Conservation (phyloP, 2,329 filamentous ascomycete genomes). For the Cladosporium sp. region DNA sequence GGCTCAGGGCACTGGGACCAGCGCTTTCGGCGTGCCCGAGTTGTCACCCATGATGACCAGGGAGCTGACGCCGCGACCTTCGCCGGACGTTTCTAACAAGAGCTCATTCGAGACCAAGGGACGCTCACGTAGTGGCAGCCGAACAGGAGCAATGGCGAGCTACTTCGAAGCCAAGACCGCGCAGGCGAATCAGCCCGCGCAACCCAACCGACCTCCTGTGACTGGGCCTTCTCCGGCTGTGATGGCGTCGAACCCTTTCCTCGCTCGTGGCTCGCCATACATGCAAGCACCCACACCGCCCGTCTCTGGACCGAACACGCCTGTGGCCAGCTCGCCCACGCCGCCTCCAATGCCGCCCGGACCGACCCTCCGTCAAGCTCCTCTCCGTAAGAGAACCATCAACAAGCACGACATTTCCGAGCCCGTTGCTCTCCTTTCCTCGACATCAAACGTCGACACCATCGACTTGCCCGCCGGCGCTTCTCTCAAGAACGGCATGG, state of each 20-base stretch:
- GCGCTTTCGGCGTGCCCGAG: slow-evolving; percentile 29
- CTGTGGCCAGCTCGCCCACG: slow-evolving; percentile 22
- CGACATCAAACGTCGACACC: slow-evolving; percentile 56
- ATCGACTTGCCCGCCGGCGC: slow-evolving; percentile 55
- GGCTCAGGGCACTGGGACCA: slow-evolving; percentile 40
- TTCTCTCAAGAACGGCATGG: slow-evolving; percentile 50
- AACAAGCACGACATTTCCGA: slow-evolving; percentile 61
- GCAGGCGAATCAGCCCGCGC: not conserved
- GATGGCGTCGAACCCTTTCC: slow-evolving; percentile 21
- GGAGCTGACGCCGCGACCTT: slow-evolving; percentile 29
- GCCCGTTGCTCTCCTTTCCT: slow-evolving; percentile 47
- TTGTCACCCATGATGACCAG: slow-evolving; percentile 32
- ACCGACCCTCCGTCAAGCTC: slow-evolving; percentile 39
- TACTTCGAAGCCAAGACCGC: slow-evolving; percentile 27
- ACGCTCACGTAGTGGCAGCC: slow-evolving; percentile 20
- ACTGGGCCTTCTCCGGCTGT: slow-evolving; percentile 17
- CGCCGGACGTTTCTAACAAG: slow-evolving; percentile 26
- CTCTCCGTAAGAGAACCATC: slow-evolving; percentile 53
- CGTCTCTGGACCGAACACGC: slow-evolving; percentile 43
- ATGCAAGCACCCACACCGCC: slow-evolving; percentile 53
- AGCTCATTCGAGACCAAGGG: slow-evolving; percentile 11
- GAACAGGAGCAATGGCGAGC: slow-evolving; percentile 15
- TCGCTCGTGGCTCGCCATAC: slow-evolving; percentile 36
- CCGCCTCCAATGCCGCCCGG: slow-evolving; percentile 29
- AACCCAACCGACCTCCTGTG: slow-evolving; percentile 1